These are phyloP conservation scores for Geotrichum candidum DNA, from an alignment of 1,139 yeast species.

Conservation along the genomic window DNA sequence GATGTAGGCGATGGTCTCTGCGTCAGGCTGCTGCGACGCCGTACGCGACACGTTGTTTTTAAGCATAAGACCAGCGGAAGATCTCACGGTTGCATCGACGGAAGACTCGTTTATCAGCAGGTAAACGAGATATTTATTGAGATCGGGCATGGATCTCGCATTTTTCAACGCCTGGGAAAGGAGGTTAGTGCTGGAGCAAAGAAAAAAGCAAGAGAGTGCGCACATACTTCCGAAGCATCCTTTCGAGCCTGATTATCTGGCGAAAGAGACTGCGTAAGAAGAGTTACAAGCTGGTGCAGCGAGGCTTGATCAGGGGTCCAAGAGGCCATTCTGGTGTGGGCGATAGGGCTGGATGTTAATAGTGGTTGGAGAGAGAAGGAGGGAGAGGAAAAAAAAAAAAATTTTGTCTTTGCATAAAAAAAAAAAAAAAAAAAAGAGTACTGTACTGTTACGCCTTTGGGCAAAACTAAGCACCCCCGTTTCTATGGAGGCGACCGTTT, in stretches of 20 bases:
- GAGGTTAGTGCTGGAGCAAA: background rate
- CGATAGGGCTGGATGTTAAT: background rate
- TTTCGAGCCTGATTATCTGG: conserved; percentile 48
- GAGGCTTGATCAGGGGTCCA: conserved; percentile 65
- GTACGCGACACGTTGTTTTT: conserved; percentile 58
- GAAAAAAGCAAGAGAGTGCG: background rate
- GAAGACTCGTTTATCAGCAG: conserved; percentile 51
- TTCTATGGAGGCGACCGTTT: background rate
- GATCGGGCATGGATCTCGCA: conserved; percentile 67
- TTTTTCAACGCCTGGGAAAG: conserved; percentile 48
- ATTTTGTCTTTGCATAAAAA: no score
- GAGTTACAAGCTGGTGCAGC: conserved; percentile 54
- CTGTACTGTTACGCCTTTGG: background rate
- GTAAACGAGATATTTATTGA: conserved; percentile 70
- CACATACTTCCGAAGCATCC: conserved; percentile 40
- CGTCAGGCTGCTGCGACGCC: conserved; percentile 19
- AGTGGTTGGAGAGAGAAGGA: background rate
- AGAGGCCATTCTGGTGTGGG: conserved; percentile 8
- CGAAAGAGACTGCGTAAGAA: conserved; percentile 63
- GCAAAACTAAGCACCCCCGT: background rate
- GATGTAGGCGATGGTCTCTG: conserved; percentile 41
- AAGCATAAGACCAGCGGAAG: conserved; percentile 84
- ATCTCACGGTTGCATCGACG: conserved; percentile 49
- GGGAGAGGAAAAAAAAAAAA: background rate
- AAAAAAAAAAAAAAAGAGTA: background rate